A percentile compares a stretch with the other conserved stretches of the same genome.
Evolutionary conservation across 306 rosid species (phyloP).

Genomic region (Pyrus betulifolia): DNA sequence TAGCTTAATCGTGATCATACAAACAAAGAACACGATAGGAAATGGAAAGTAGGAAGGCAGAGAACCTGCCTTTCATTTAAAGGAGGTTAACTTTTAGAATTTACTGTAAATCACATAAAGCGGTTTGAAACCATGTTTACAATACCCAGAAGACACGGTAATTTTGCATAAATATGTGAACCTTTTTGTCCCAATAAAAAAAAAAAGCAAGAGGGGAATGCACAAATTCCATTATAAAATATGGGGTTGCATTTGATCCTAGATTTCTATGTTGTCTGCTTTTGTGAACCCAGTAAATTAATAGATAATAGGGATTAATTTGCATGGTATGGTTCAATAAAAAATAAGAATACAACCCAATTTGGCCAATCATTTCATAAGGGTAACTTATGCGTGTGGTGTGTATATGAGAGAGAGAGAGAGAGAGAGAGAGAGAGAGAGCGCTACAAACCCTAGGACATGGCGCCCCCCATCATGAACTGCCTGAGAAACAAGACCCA

Average conservation of each 20-base stretch:
- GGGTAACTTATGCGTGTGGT: not conserved
- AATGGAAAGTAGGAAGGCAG: too few species aligned
- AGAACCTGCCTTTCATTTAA: conserved; percentile 3
- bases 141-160: not conserved
- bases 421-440: conserved; percentile 13
- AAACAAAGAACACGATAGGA: too few species aligned
- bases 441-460: conserved; percentile 79
- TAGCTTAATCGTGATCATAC: too few species aligned
- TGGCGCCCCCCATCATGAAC: conserved; percentile 99
- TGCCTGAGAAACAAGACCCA: conserved; percentile 99
- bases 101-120: not conserved
- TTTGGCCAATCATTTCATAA: not conserved
- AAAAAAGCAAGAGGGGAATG: not conserved
- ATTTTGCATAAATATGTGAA: not conserved
- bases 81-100: conserved; percentile 35
- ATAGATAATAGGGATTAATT: conserved; percentile 21
- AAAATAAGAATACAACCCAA: not conserved
- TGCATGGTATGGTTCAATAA: conserved; percentile 19
- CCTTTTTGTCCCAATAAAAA: not conserved
- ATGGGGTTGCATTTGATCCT: conserved; percentile 31
- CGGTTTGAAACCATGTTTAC: not conserved
- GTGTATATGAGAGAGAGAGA: conserved; percentile 15
- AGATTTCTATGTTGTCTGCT: conserved; percentile 34
- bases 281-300: conserved; percentile 12
- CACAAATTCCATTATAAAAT: not conserved